These are phyloP conservation scores for Venturia pyrina DNA, from an alignment of 2,329 filamentous ascomycete species.

Conservation along the genomic window DNA sequence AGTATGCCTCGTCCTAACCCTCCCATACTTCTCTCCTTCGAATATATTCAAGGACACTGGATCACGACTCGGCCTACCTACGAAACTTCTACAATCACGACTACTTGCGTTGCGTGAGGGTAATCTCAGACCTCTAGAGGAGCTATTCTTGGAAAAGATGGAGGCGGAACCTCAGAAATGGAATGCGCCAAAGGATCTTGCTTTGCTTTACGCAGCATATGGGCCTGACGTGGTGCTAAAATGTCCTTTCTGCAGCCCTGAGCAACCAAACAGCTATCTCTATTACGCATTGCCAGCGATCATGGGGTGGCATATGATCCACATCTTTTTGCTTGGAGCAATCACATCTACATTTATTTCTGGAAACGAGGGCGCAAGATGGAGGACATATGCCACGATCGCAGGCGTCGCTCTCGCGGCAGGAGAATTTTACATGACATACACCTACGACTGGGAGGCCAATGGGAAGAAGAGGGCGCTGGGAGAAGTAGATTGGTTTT, in stretches of 20 bases:
- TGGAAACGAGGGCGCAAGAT: conserved; percentile 53
- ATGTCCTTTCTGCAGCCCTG: conserved; percentile 75
- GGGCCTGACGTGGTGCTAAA: conserved; percentile 63
- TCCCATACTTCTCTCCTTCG: conserved; percentile 60
- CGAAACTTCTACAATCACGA: conserved; percentile 73
- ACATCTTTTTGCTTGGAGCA: conserved; percentile 61
- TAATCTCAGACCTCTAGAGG: conserved; percentile 51
- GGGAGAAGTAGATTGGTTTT: conserved; percentile 57
- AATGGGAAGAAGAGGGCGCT: conserved; percentile 53
- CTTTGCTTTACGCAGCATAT: conserved; percentile 69
- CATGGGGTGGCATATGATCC: conserved; percentile 66
- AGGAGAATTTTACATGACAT: conserved; percentile 56
- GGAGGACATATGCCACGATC: conserved; percentile 62
- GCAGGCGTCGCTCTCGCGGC: conserved; percentile 47
- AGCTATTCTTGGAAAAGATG: conserved; percentile 57
- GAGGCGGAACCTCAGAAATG: conserved; percentile 18
- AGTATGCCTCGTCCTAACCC: conserved; percentile 48
- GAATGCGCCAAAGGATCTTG: neutral
- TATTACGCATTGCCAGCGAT: conserved; percentile 70
- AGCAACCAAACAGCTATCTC: conserved; percentile 61
- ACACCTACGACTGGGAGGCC: conserved; percentile 52
- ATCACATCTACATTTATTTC: conserved; percentile 60
- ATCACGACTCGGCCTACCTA: conserved; percentile 77
- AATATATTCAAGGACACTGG: conserved; percentile 73
- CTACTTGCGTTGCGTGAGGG: conserved; percentile 47